Evolutionary conservation across 2,329 filamentous ascomycete genomes (phyloP).

Genomic region (Decorospora gaudefroyi): DNA sequence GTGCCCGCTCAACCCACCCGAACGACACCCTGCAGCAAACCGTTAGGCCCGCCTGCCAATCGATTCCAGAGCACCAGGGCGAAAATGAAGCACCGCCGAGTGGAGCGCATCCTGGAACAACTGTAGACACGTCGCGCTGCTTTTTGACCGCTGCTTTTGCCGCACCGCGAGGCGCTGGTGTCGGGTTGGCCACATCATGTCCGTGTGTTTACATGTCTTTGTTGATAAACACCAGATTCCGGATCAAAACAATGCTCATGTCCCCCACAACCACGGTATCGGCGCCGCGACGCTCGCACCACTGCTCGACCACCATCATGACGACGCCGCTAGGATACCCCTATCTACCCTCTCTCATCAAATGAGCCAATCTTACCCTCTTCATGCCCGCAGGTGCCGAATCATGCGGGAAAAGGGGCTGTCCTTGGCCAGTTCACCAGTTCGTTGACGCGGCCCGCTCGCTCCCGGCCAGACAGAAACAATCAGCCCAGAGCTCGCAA

Average conservation of each 20-base stretch:
- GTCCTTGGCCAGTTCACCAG: constrained; percentile 18
- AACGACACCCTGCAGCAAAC: constrained; percentile 20
- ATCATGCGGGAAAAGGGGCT: constrained; percentile 22
- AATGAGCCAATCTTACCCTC: constrained; percentile 29
- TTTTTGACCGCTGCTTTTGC: not conserved
- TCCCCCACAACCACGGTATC: constrained; percentile 15
- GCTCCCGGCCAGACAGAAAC: constrained; percentile 13
- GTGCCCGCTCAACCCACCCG: constrained; percentile 14
- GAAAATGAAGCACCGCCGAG: constrained; percentile 24
- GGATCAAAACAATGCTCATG: constrained; percentile 12
- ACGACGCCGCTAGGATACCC: constrained; percentile 13
- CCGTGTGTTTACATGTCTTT: constrained; percentile 12
- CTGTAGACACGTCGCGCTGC: constrained; percentile 1
- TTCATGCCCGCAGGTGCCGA: constrained; percentile 23
- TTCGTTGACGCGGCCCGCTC: constrained; percentile 26
- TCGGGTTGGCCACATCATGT: constrained; percentile 1
- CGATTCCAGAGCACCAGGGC: constrained; percentile 11
- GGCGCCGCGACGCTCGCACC: constrained; percentile 17
- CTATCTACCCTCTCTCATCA: constrained; percentile 16
- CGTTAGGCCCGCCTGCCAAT: constrained; percentile 28
- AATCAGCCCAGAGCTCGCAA: not conserved
- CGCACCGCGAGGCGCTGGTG: constrained; percentile 16
- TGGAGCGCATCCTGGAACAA: constrained; percentile 1
- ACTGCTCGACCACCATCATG: constrained; percentile 4
- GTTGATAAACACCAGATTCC: constrained; percentile 15